Conservation (phyloP, 2,329 filamentous ascomycete species). For the Penicillium sp. region DNA sequence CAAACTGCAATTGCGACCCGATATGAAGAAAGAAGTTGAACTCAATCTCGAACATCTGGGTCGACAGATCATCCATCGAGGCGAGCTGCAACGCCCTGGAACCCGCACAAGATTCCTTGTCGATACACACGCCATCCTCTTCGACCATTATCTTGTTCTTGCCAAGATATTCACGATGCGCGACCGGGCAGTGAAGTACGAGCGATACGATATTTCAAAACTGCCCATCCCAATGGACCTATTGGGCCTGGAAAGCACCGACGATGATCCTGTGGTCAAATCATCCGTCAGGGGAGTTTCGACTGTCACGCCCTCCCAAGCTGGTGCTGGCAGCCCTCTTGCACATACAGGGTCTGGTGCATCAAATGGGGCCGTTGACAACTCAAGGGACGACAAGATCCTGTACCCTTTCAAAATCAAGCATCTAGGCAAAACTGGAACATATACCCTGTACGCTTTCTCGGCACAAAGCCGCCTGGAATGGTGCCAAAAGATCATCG, state of each 20-base stretch:
- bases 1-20: slow-evolving; percentile 81
- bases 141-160: slow-evolving; percentile 94
- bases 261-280: slow-evolving; percentile 87
- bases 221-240: slow-evolving; percentile 96
- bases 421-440: slow-evolving; percentile 82
- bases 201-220: slow-evolving; percentile 88
- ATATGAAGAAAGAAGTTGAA: slow-evolving; percentile 77
- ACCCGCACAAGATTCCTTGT: slow-evolving; percentile 89
- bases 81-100: slow-evolving; percentile 84
- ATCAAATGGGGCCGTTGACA: slow-evolving; percentile 58
- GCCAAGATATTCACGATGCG: slow-evolving; percentile 72
- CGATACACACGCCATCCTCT: slow-evolving; percentile 88
- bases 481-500: slow-evolving; percentile 91
- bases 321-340: slow-evolving; percentile 47
- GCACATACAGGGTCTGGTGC: slow-evolving; percentile 68
- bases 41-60: slow-evolving; percentile 94
- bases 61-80: slow-evolving; percentile 81
- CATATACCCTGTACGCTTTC: slow-evolving; percentile 85
- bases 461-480: slow-evolving; percentile 72
- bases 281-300: slow-evolving; percentile 69
- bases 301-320: slow-evolving; percentile 55
- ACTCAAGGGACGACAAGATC: slow-evolving; percentile 71
- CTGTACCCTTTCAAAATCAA: slow-evolving; percentile 95
- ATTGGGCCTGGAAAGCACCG: slow-evolving; percentile 84
- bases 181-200: slow-evolving; percentile 73